These are phyloP conservation scores for Magnolia kwangsiensis DNA, from an alignment of 164 flowering plant species.

Conservation along the genomic window DNA sequence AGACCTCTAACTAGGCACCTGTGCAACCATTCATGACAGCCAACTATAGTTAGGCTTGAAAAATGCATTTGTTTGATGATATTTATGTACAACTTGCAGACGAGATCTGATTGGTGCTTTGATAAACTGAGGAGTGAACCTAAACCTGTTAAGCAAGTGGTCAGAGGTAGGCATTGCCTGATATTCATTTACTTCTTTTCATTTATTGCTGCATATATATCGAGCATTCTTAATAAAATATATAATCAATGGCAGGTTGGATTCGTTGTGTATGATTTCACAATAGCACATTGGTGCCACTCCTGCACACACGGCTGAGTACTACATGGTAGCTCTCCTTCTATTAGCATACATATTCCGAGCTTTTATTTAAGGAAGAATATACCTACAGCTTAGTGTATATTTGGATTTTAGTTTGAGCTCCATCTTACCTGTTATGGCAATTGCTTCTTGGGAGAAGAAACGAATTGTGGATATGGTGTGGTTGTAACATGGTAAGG, in stretches of 20 bases:
- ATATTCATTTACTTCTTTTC: not conserved
- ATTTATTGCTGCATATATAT: not conserved
- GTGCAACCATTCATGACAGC: too few relatives aligned
- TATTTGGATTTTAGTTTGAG: too few relatives aligned
- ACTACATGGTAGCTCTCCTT: conserved; percentile 62
- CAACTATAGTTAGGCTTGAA: too few relatives aligned
- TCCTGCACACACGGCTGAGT: conserved; percentile 98
- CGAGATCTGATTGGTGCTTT: conserved; percentile 28
- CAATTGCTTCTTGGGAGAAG: conserved; percentile 94
- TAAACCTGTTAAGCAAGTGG: conserved; percentile 93
- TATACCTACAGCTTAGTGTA: too few relatives aligned
- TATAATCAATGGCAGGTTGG: conserved; percentile 66
- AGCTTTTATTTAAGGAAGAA: not conserved
- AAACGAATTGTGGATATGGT: conserved; percentile 91
- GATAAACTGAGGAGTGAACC: conserved; percentile 90
- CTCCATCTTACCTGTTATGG: conserved; percentile 97
- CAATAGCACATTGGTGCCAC: conserved; percentile 99
- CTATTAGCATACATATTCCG: not conserved
- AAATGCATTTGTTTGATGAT: not conserved
- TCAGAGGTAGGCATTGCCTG: conserved; percentile 61
- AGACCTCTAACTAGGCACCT: too few relatives aligned
- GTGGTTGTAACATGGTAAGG: conserved; percentile 22
- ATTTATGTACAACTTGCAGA: conserved; percentile 15
- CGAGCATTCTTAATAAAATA: not conserved
- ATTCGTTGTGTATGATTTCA: conserved; percentile 82